These are phyloP conservation scores for Leavenworthia alabamica DNA, from an alignment of 345 rosid genomes.

Conservation along the genomic window DNA sequence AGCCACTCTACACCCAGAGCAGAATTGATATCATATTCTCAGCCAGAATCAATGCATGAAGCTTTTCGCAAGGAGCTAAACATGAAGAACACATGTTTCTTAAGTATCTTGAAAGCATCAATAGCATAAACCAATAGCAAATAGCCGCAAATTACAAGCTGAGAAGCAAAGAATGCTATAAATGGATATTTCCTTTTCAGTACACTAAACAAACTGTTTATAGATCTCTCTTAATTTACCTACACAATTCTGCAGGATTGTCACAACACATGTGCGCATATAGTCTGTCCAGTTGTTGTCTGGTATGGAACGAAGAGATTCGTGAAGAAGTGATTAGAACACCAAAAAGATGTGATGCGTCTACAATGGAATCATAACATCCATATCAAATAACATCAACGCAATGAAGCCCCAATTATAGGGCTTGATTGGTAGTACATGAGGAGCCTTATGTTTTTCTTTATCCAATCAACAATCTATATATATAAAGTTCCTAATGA, in stretches of 20 bases:
- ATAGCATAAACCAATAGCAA: slow-evolving; percentile 6
- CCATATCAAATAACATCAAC: background rate
- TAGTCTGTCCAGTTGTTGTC: too few species aligned
- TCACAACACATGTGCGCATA: too few species aligned
- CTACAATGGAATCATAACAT: background rate
- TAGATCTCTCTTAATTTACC: slow-evolving; percentile 15
- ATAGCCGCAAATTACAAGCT: background rate
- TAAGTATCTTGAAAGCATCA: slow-evolving; percentile 20
- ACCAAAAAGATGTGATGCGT: background rate
- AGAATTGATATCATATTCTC: slow-evolving; percentile 55
- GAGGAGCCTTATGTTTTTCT: too few species aligned
- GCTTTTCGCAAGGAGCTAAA: slow-evolving; percentile 75
- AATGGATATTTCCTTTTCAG: background rate
- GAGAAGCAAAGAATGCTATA: background rate
- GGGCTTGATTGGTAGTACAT: too few species aligned
- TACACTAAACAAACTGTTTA: slow-evolving; percentile 1
- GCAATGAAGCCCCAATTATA: background rate
- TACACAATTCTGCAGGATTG: too few species aligned
- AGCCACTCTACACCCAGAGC: slow-evolving; percentile 67
- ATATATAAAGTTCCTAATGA: too few species aligned
- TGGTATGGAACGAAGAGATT: slow-evolving; percentile 51
- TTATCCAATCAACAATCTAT: too few species aligned
- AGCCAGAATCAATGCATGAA: slow-evolving; percentile 76
- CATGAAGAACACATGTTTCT: slow-evolving; percentile 16
- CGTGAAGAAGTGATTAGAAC: slow-evolving; percentile 34